Evolutionary conservation across 257 asterid genomes (phyloP), one percentile per base, ranked within the genome.

Genomic region (Mentha longifolia): DNA sequence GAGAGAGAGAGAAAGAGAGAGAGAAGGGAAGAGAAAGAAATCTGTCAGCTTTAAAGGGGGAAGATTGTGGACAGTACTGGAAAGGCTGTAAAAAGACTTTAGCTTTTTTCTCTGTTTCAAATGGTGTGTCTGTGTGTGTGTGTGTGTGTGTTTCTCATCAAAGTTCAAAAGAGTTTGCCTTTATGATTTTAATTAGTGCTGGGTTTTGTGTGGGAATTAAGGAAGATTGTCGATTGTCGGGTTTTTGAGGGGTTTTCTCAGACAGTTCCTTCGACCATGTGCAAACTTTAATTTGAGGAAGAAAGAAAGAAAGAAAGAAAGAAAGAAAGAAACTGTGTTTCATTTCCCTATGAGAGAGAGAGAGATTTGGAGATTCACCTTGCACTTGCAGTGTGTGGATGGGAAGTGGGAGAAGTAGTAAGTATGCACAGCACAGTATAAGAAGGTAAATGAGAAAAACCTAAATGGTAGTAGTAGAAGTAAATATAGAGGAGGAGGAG

Each of bases 1-100:
- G 43, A 59, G 67, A 61, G 82, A 69, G 39, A 35, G 39, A 33
- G 37, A n/a, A 5, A 33, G 68, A 65, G 52, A 39, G 62, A 66
- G 67, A 50, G 76, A 55, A 14, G 51, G 0, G 57, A 9, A 51
- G 57, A 51, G 28, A 16, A 77, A 74, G 77, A 83, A 80, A 84
- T 82, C 88, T 86, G 95, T 86, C 87, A 85, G 97, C 92, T 86
- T 84, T 83, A 84, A 85, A 80, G 76, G 85, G 75, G 78, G 83
- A 67, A 83, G 95, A 83, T 87, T 77, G 81, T 76, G 83, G 85
- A 68, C 84, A 77, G 81, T 64, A 79, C 78, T 75, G 72, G 16
- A 84, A 85, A 83, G 77, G 88, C 87, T 85, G 92, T 78, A 82
- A 82, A 82, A 35, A 85, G 78, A 81, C 86, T 75, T 62, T 56